Evolutionary conservation across 2,329 filamentous ascomycete genomes (phyloP).

Genomic region (Aspergillus pseudotamarii): DNA sequence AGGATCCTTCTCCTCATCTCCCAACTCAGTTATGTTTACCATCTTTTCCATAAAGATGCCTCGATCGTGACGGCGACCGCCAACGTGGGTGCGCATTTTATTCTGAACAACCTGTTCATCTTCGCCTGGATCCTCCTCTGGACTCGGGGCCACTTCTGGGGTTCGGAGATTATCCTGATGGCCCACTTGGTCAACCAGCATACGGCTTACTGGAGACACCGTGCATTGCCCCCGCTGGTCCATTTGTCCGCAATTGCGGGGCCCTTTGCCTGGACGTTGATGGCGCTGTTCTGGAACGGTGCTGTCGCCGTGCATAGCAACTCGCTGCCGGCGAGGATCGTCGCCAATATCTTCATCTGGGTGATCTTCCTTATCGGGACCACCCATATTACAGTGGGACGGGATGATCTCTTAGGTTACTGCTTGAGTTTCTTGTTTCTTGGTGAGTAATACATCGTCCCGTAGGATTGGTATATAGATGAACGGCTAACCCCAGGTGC

Average conservation of each 20-base stretch:
- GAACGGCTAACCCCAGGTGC: background rate
- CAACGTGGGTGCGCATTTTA: slow-evolving; percentile 81
- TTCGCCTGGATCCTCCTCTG: slow-evolving; percentile 84
- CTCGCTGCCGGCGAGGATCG: slow-evolving; percentile 70
- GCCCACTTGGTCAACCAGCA: slow-evolving; percentile 82
- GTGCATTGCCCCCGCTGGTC: slow-evolving; percentile 70
- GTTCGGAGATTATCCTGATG: slow-evolving; percentile 74
- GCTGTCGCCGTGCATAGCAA: slow-evolving; percentile 76
- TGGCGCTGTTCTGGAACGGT: slow-evolving; percentile 86
- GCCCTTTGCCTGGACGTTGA: slow-evolving; percentile 82
- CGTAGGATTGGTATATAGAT: background rate
- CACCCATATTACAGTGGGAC: slow-evolving; percentile 74
- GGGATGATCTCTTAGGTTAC: slow-evolving; percentile 78
- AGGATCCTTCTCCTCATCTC: slow-evolving; percentile 75
- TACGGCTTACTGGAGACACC: slow-evolving; percentile 78
- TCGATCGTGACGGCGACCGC: slow-evolving; percentile 69
- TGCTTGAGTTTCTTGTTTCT: slow-evolving; percentile 72
- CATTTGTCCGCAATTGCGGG: slow-evolving; percentile 75
- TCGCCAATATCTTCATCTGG: slow-evolving; percentile 90
- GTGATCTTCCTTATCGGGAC: slow-evolving; percentile 73
- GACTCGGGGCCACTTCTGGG: slow-evolving; percentile 72
- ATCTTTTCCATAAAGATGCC: slow-evolving; percentile 71
- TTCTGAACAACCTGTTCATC: slow-evolving; percentile 80
- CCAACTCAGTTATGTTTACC: slow-evolving; percentile 74
- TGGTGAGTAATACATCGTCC: slow-evolving; percentile 52